Evolutionary conservation across 2,329 filamentous ascomycete species (phyloP).

Genomic region (Stachybotrys echinatus): DNA sequence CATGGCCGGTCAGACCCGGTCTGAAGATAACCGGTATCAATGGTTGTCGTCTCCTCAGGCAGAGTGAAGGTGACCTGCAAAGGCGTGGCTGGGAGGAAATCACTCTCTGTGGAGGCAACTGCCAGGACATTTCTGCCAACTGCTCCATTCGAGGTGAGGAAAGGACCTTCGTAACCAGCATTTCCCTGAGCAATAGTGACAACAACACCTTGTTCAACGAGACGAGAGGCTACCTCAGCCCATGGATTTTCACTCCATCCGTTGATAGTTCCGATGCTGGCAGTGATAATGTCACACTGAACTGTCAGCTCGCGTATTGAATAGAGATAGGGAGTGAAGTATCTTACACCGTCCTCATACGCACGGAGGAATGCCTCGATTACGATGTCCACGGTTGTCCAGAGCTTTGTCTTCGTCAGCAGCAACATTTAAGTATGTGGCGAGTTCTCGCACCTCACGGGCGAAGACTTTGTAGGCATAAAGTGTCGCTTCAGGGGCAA

Average conservation of each 20-base stretch:
- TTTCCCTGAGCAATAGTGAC: slow-evolving; percentile 40
- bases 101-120: slow-evolving; percentile 35
- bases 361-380: slow-evolving; percentile 29
- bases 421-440: no score
- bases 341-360: slow-evolving; percentile 20
- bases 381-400: background rate
- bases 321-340: no score
- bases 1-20: no score
- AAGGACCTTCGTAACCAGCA: slow-evolving; percentile 32
- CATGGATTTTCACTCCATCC: slow-evolving; percentile 22
- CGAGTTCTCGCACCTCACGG: no score
- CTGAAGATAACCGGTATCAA: no score
- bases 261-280: slow-evolving; percentile 19
- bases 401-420: no score
- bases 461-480: slow-evolving; percentile 22
- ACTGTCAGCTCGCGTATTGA: no score
- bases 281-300: slow-evolving; percentile 25
- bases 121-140: slow-evolving; percentile 35
- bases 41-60: slow-evolving; percentile 14
- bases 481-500: slow-evolving; percentile 20
- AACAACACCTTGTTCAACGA: slow-evolving; percentile 34
- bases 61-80: slow-evolving; percentile 23
- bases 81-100: slow-evolving; percentile 19
- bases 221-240: slow-evolving; percentile 23
- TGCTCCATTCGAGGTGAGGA: slow-evolving; percentile 33